Conservation (phyloP, 2,329 filamentous ascomycete species). For the Fusarium pseudoanthophilum region DNA sequence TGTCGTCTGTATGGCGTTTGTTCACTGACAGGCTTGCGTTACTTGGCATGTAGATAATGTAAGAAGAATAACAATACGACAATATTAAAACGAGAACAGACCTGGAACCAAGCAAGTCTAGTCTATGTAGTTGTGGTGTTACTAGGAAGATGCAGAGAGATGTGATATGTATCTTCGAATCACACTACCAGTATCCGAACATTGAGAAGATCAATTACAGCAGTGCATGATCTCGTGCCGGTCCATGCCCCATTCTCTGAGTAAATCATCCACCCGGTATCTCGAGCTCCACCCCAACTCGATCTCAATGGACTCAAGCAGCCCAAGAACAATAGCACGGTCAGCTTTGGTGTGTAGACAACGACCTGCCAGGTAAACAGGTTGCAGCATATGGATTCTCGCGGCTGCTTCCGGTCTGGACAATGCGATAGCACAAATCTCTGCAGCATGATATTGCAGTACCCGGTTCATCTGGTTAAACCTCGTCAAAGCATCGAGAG, state of each 20-base stretch:
- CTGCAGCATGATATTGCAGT: background rate
- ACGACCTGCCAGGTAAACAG: background rate
- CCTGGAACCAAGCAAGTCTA: rapidly evolving
- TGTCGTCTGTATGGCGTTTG: background rate
- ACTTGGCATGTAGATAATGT: background rate
- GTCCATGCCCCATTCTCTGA: background rate
- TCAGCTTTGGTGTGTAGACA: background rate
- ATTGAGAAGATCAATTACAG: background rate
- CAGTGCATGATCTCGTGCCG: background rate
- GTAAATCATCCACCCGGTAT: background rate
- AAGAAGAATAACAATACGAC: rapidly evolving
- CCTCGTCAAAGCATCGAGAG: background rate
- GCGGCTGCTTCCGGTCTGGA: background rate
- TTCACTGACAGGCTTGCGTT: background rate
- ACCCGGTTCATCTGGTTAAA: background rate
- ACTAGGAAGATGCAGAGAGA: background rate
- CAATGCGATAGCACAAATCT: background rate
- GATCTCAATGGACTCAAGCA: background rate
- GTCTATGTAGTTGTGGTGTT: background rate
- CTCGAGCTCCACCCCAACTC: background rate
- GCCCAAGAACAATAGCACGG: background rate
- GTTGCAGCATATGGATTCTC: background rate
- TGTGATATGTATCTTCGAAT: background rate
- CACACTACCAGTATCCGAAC: background rate
- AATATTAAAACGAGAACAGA: background rate